Percentiles rank a stretch among this genome's conserved stretches.
Conservation (phyloP, 225 moss, liverwort and hornwort species). For the Bryum argenteum region DNA sequence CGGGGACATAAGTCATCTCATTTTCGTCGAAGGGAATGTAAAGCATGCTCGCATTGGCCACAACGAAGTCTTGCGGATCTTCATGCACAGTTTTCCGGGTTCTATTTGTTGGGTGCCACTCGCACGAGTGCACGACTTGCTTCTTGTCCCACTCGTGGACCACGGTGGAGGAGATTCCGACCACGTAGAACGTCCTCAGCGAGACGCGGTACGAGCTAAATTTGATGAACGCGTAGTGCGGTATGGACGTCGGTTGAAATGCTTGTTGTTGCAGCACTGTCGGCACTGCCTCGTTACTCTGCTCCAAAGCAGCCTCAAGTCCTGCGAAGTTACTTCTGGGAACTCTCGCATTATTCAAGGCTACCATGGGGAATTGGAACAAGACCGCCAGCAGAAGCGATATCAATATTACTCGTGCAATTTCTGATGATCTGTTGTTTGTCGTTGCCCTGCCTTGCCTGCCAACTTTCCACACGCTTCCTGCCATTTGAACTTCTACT, state of each 20-base stretch:
- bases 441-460: slow-evolving; percentile 13
- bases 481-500: slow-evolving; percentile 20
- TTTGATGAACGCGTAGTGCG: slow-evolving; percentile 51
- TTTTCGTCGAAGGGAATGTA: slow-evolving; percentile 51
- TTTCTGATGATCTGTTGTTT: slow-evolving; percentile 12
- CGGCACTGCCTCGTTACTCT: background rate
- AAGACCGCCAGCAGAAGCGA: slow-evolving; percentile 29
- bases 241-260: slow-evolving; percentile 49
- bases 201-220: slow-evolving; percentile 52
- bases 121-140: slow-evolving; percentile 48
- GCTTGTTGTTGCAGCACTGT: slow-evolving; percentile 21
- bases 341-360: background rate
- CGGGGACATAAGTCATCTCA: slow-evolving; percentile 48
- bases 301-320: background rate
- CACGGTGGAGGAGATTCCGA: slow-evolving; percentile 42
- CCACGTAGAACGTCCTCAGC: slow-evolving; percentile 44
- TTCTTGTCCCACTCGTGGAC: slow-evolving; percentile 34
- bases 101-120: slow-evolving; percentile 38
- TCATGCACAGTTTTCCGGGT: slow-evolving; percentile 26
- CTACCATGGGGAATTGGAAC: slow-evolving; percentile 31
- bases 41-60: slow-evolving; percentile 46
- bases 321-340: background rate
- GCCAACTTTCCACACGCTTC: slow-evolving; percentile 22
- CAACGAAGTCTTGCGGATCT: background rate
- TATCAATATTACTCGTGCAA: slow-evolving; percentile 16